phyloP scores from a whole-genome alignment of 768 basidiomycete genomes.

The Rhodotorula babjevae region DNA sequence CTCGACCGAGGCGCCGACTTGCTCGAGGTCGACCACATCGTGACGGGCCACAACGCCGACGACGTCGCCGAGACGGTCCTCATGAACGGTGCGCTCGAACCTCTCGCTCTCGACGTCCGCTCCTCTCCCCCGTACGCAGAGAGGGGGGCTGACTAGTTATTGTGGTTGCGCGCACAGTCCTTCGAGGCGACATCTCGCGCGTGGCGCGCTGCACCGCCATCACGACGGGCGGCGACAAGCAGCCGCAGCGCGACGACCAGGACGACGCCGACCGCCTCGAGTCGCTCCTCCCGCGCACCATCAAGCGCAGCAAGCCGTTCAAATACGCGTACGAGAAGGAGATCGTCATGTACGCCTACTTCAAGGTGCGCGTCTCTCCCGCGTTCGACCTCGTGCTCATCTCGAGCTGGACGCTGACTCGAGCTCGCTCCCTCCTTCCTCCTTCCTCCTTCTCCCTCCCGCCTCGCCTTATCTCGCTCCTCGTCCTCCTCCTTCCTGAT shows the following conservation, averaged over 20 bases:
- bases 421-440: not conserved
- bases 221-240: conserved; percentile 77
- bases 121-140: not conserved
- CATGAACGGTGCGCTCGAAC: conserved; percentile 77
- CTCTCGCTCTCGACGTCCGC: not conserved
- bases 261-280: conserved; percentile 11
- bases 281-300: conserved; percentile 53
- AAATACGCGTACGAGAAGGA: conserved; percentile 99
- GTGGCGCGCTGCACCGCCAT: conserved; percentile 89
- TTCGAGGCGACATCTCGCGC: conserved; percentile 94
- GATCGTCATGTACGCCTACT: conserved; percentile 99
- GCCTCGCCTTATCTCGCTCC: too few relatives aligned
- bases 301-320: conserved; percentile 97
- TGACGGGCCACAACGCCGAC: conserved; percentile 98
- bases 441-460: too few relatives aligned
- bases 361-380: conserved; percentile 57
- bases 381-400: too few relatives aligned
- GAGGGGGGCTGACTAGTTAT: too few relatives aligned
- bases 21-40: conserved; percentile 89
- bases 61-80: conserved; percentile 98
- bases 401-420: too few relatives aligned
- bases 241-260: conserved; percentile 48
- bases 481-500: not conserved
- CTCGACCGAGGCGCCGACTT: conserved; percentile 87
- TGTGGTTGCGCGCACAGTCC: conserved; percentile 59